Conservation (phyloP, 148 eudicot genomes). For the Hydrangea macrophylla region DNA sequence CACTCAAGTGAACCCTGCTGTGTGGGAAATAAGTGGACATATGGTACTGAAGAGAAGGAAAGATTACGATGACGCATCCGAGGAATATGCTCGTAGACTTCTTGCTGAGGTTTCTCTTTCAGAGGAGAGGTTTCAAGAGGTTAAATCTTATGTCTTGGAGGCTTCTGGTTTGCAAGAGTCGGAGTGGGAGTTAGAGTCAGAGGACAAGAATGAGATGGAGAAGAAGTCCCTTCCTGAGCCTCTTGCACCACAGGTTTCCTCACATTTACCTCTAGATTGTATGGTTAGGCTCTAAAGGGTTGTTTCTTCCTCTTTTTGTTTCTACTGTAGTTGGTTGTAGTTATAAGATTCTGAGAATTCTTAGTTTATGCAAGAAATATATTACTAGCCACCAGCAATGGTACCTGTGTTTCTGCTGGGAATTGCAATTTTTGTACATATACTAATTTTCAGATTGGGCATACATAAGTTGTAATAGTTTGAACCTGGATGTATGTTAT, state of each 20-base stretch:
- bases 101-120: slow-evolving; percentile 78
- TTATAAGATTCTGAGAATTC: too few relatives aligned
- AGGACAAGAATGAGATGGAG: slow-evolving; percentile 9
- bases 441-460: too few relatives aligned
- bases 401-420: too few relatives aligned
- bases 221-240: slow-evolving; percentile 10
- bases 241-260: slow-evolving; percentile 3
- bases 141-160: slow-evolving; percentile 45
- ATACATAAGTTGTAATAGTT: too few relatives aligned
- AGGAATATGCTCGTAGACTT: slow-evolving; percentile 68
- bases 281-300: slow-evolving; percentile 20
- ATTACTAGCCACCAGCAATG: too few relatives aligned
- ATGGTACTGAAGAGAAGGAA: slow-evolving; percentile 70
- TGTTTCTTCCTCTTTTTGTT: not conserved
- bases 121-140: slow-evolving; percentile 57
- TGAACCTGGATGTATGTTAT: too few relatives aligned
- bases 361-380: too few relatives aligned
- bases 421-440: too few relatives aligned
- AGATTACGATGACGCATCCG: slow-evolving; percentile 64
- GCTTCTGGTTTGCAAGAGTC: slow-evolving; percentile 34
- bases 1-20: slow-evolving; percentile 86
- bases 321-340: not conserved
- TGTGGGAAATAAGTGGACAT: slow-evolving; percentile 86
- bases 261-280: slow-evolving; percentile 24
- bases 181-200: slow-evolving; percentile 7